Percentiles rank a stretch among this genome's conserved stretches.
Conservation (phyloP, 2,329 filamentous ascomycete species). For the Keithomyces neogunnii region DNA sequence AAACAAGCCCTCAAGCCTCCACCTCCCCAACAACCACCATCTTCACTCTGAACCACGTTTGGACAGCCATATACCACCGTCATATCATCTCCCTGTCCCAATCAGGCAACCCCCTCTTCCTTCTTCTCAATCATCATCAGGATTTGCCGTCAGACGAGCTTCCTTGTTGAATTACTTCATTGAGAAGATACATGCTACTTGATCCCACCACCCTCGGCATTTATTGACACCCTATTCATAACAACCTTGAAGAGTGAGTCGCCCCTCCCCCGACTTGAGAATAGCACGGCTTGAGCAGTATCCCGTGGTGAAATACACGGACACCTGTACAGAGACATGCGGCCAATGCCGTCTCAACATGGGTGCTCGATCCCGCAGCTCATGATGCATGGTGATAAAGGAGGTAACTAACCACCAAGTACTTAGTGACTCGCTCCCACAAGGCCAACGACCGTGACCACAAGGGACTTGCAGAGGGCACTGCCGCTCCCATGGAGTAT, state of each 20-base stretch:
- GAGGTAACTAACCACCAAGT: no score
- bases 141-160: background rate
- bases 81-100: background rate
- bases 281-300: no score
- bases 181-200: background rate
- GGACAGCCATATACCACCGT: background rate
- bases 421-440: conserved; percentile 89
- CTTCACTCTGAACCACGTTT: background rate
- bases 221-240: background rate
- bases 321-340: no score
- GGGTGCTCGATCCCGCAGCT: background rate
- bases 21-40: background rate
- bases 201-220: background rate
- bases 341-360: no score
- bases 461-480: conserved; percentile 67
- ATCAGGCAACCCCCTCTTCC: background rate
- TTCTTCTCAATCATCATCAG: background rate
- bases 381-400: background rate
- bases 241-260: background rate
- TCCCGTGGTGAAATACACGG: no score
- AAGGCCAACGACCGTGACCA: conserved; percentile 94
- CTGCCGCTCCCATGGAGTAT: conserved; percentile 58
- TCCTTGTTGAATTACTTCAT: background rate
- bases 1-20: background rate
- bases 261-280: background rate